Base-by-base conservation (phyloP, 768 basidiomycete genomes). In the Rhodocollybia butyracea region DNA sequence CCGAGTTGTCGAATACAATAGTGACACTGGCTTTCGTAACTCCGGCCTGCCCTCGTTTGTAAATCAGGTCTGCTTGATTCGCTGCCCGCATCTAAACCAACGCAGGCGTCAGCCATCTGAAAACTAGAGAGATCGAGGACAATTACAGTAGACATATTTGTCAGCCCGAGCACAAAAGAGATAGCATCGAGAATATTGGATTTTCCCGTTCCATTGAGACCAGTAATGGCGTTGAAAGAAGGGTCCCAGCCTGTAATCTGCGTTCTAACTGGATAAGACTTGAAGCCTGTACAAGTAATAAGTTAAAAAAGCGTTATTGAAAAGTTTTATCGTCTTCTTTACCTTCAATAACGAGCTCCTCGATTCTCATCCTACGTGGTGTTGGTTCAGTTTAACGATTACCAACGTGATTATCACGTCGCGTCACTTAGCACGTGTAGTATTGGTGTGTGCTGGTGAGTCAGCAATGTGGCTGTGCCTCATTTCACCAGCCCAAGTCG, bases 141-240 rank as follows among this genome's bases (percentile, higher is more conserved):
- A 53, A n/a, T n/a, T 59, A 91, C 95, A 59, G 88, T 86, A n/a
- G 89, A 76, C 89, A 98, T 91, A 69, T 98, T 98, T 2, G 95
- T 98, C 61, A 98, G 91, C 15, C 97, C 97, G 19, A 99, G 80
- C 15, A 98, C 97, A 68, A 99, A 99, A 72, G 95, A 97, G 71
- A 98, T 98, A 57, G 97, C 95, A 76, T 99, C 97, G 59, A 99
- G 84, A 64, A 99, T 98, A 75, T 99, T 99, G 57, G 94, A 97
- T 76, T 99, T 98, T 63, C 96, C 96, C 0, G 94, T 96, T 2
- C 93, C 94, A 75, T 94, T 94, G 61, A 92, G 82, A 43, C 95
- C 95, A 4, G 94, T 97, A 72, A 99, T 98, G 4, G 97, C 97
- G 68, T 98, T 98, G 82, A 99, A 99, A 3, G 93, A 96, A 5